These are phyloP conservation scores for Penicillium sp. DNA, from an alignment of 2,329 filamentous ascomycete species.

Conservation along the genomic window DNA sequence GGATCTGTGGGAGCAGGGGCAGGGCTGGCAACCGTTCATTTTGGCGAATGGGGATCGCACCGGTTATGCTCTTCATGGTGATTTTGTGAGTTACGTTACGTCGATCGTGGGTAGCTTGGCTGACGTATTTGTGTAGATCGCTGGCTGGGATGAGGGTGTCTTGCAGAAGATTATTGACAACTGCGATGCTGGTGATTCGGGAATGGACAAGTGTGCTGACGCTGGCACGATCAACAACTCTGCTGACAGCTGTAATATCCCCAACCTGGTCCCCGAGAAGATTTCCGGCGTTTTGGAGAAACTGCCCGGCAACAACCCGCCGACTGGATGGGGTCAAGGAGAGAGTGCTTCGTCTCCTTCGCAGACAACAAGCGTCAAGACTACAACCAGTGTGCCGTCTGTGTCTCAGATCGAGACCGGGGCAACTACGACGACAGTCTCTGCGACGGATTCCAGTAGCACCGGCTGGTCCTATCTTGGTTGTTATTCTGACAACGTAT, in stretches of 20 bases:
- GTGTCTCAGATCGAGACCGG: background rate
- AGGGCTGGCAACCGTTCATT: conserved; percentile 12
- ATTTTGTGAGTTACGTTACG: conserved; percentile 11
- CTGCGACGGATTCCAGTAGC: background rate
- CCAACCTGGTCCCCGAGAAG: conserved; percentile 11
- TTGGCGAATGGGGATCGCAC: conserved; percentile 15
- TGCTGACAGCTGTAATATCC: conserved; percentile 13
- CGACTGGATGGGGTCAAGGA: conserved; percentile 16
- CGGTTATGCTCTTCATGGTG: conserved; percentile 15
- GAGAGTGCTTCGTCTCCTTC: background rate
- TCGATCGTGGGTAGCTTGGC: background rate
- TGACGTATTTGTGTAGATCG: conserved; percentile 6
- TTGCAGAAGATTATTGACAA: conserved; percentile 18
- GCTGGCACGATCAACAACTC: conserved; percentile 12
- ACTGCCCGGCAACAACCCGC: conserved; percentile 14
- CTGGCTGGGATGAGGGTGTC: conserved; percentile 14
- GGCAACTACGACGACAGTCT: background rate
- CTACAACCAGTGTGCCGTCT: conserved; percentile 1
- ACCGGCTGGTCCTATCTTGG: conserved; percentile 23
- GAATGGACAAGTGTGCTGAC: conserved; percentile 16
- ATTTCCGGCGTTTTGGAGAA: conserved; percentile 14
- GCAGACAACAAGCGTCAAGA: background rate
- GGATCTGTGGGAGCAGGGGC: conserved; percentile 9
- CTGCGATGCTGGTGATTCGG: conserved; percentile 13
- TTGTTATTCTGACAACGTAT: conserved; percentile 45